These are phyloP conservation scores for Neurospora sp. DNA, from an alignment of 495 filamentous ascomycete species.

Conservation along the genomic window DNA sequence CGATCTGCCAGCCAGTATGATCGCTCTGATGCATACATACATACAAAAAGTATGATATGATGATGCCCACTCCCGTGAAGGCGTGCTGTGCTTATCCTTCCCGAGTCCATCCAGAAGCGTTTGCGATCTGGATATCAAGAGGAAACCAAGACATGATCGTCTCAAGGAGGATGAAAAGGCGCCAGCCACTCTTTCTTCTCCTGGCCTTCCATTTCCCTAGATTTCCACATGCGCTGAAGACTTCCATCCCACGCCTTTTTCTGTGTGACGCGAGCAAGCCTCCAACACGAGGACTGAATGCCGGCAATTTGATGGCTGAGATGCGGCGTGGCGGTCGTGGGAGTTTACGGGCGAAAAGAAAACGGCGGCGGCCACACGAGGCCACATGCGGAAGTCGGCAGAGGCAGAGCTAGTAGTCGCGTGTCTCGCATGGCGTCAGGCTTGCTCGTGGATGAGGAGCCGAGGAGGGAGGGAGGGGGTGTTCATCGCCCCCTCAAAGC, in stretches of 20 bases:
- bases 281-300: background rate
- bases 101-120: background rate
- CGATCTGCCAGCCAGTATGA: background rate
- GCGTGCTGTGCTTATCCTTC: background rate
- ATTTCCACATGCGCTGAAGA: background rate
- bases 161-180: background rate
- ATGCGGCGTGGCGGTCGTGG: background rate
- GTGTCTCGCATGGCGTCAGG: background rate
- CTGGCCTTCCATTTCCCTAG: background rate
- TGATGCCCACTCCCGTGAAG: background rate
- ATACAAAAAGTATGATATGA: background rate
- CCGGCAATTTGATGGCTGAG: background rate
- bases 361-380: background rate
- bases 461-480: background rate
- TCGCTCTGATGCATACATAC: background rate
- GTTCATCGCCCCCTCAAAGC: background rate
- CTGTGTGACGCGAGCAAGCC: background rate
- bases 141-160: background rate
- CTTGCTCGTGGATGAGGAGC: background rate
- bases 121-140: background rate
- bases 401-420: background rate
- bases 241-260: background rate
- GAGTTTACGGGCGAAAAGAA: background rate
- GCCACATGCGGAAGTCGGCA: background rate
- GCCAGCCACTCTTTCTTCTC: background rate